Evolutionary conservation across 2,329 filamentous ascomycete species (phyloP), one percentile per base, ranked within the genome.

Genomic region (Fusarium hostae): DNA sequence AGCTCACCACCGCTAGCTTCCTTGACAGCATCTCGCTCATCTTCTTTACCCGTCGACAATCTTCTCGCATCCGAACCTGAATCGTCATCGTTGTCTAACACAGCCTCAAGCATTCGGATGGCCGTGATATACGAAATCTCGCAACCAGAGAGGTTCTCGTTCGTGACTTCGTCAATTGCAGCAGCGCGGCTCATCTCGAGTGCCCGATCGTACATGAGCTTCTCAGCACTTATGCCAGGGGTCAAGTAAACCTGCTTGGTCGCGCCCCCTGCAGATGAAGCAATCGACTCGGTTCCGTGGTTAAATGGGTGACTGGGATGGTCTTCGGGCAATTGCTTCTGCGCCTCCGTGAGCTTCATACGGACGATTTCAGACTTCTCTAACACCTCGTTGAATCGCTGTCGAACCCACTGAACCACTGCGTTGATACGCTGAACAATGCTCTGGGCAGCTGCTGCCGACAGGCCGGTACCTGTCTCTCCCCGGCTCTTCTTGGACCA

Each of bases 301-400:
- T 97, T 97, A 76, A 85, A 90, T 1, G 95, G 95, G 77, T 98
- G 94, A 74, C 90, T 92, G 2, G 94, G 92, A 75, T 99, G 95
- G 74, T 96, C 93, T 51, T 90, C 86, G 0, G 96, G 95, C 8
- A 99, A 86, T 75, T 91, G 89, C 79, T 90, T 92, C 80, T 99
- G 96, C 8, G 93, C 94, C 69, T 97, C 94, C 47, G 94, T 86
- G 52, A 99, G 87, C 79, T 95, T 97, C 50, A 95, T 86, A 50
- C 94, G 92, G n/a, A 97, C 94, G 71, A 98, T 88, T 78, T 98
- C 95, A 2, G 95, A 95, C 84, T 99, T 99, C 82, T 98, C 95
- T 67, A 98, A 84, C 41, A 97, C 96, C 79, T 98, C 96, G 78
- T 99, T 99, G 86, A 99, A 99, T 9, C 95, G 93, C 73, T 87